Percentiles rank a stretch among this genome's conserved stretches.
These are phyloP conservation scores for Dalbergia cochinchinensis DNA, from an alignment of 306 rosid species.

Conservation along the genomic window DNA sequence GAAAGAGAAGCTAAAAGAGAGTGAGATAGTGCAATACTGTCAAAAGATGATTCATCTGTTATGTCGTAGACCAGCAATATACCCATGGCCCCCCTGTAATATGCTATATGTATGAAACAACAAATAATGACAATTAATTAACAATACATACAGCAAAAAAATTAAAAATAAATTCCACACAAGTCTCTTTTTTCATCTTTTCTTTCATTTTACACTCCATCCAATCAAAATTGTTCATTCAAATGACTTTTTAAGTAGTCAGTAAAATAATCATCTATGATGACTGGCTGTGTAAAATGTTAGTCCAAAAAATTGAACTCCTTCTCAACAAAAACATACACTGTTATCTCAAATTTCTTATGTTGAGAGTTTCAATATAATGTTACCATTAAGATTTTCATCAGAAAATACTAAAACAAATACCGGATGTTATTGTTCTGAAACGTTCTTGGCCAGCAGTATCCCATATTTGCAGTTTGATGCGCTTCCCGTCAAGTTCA, in stretches of 20 bases:
- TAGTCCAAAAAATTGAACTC: too few relatives aligned
- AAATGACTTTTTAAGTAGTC: too few relatives aligned
- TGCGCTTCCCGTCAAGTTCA: conserved; percentile 50
- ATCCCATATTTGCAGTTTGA: conserved; percentile 52
- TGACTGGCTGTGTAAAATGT: too few relatives aligned
- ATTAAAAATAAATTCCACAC: not conserved
- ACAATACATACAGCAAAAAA: not conserved
- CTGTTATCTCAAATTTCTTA: too few relatives aligned
- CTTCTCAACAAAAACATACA: too few relatives aligned
- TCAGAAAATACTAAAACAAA: not conserved
- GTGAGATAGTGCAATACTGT: conserved; percentile 41
- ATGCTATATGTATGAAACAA: conserved; percentile 37
- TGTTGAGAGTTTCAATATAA: too few relatives aligned
- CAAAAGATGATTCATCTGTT: conserved; percentile 44
- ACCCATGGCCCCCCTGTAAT: conserved; percentile 55
- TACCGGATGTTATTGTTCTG: conserved; percentile 51
- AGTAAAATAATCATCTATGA: too few relatives aligned
- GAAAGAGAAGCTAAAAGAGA: not conserved
- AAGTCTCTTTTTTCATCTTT: too few relatives aligned
- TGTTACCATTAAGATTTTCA: not conserved
- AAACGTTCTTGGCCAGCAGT: conserved; percentile 58
- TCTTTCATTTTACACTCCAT: too few relatives aligned
- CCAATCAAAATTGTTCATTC: too few relatives aligned
- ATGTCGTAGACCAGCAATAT: conserved; percentile 39
- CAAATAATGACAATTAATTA: not conserved